A percentile compares a stretch with the other conserved stretches of the same genome.
These are phyloP conservation scores for Myriosclerotinia curreyana DNA, from an alignment of 2,329 filamentous ascomycete genomes.

Conservation along the genomic window DNA sequence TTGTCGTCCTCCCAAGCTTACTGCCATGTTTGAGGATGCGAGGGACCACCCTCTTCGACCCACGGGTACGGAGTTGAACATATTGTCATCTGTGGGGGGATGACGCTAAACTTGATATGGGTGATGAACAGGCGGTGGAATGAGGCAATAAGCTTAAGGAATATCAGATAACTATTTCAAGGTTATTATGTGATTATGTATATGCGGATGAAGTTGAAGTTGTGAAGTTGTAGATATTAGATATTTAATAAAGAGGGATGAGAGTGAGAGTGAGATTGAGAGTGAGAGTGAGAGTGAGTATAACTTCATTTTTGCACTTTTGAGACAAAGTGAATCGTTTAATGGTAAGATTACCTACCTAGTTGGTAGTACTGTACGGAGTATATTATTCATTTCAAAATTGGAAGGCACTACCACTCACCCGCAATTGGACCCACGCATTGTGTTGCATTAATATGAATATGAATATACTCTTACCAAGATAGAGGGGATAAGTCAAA, in stretches of 20 bases:
- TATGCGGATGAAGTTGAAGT: background rate
- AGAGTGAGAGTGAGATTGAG: no score
- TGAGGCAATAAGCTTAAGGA: background rate
- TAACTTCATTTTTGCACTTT: background rate
- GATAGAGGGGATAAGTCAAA: background rate
- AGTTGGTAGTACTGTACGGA: no score
- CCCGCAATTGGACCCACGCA: no score
- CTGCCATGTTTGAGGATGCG: conserved; percentile 35
- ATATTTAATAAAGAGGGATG: no score
- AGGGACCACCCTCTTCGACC: conserved; percentile 31
- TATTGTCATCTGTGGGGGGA: conserved; percentile 2
- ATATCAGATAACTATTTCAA: no score
- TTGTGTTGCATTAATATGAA: background rate
- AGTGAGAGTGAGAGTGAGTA: background rate
- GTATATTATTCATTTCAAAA: background rate
- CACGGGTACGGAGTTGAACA: conserved; percentile 8
- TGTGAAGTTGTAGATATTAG: no score
- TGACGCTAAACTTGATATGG: background rate
- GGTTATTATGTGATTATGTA: no score
- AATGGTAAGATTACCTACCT: no score
- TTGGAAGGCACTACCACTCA: background rate
- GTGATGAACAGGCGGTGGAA: background rate
- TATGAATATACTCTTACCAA: no score
- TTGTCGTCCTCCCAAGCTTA: conserved; percentile 36
- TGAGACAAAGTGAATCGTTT: no score